Evolutionary conservation across 2,329 filamentous ascomycete genomes (phyloP), one percentile per base, ranked within the genome.

Genomic region (Emmonsiellopsis sp.): DNA sequence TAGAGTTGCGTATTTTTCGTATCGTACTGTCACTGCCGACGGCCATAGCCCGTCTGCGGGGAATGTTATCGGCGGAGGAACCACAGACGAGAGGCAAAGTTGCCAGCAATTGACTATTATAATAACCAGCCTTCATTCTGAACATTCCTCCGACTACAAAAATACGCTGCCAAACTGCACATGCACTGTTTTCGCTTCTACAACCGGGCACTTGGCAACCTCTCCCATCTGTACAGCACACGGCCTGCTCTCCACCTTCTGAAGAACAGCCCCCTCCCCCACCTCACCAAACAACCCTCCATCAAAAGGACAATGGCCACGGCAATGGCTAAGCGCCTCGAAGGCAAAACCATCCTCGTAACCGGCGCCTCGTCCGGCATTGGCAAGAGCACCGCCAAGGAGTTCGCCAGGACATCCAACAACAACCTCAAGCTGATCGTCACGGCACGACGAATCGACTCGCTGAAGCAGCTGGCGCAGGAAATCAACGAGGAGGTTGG

Each of bases 331-430:
- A 86, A 89, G 70, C 90, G 92, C 75, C 87, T 98, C 56, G 80
- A 86, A 65, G 90, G 90, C 80, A 97, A 97, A 76, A 97, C 90
- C 4, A 78, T 97, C 55, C 73, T 97, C 54, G 81, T 98, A 58
- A 97, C 93, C 5, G 93, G 93, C 54, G 93, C 93, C 34, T 93
- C 87, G 3, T 94, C 89, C 16, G 93, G 93, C 57, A 97, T 98
- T 70, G 93, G 93, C 26, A 82, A 63, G 55, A 73, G 70, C 59
- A 75, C 73, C 47, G 93, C 92, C n/a, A 76, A 93, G 59, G 93
- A 97, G 71, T 98, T 97, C 66, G 93, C 93, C 30, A 83, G 89
- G 54, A 92, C 91, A 1, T 81, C 86, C 20, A 89, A 89, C 7
- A 79, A 84, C 53, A 80, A 86, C 68, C 78, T 97, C 60, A 89